Evolutionary conservation across 2,329 filamentous ascomycete species (phyloP).

Genomic region (Clonostachys sp.): DNA sequence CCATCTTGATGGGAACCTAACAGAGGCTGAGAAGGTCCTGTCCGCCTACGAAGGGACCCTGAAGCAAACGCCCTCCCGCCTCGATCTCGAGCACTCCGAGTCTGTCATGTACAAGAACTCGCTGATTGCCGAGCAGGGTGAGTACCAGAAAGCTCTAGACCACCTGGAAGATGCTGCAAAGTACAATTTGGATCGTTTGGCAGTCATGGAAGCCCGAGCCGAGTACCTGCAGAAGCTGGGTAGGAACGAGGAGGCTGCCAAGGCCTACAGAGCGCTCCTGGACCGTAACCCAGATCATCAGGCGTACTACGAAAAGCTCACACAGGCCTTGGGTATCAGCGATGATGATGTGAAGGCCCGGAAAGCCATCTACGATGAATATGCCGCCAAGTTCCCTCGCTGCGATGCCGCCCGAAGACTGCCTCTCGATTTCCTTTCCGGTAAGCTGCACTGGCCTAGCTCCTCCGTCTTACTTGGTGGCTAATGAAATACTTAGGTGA

Average conservation of each 20-base stretch:
- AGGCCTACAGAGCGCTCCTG: conserved; percentile 75
- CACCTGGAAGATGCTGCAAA: conserved; percentile 78
- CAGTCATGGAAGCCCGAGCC: conserved; percentile 80
- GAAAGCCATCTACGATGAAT: conserved; percentile 71
- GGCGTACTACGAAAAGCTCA: conserved; percentile 76
- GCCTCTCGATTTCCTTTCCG: conserved; percentile 83
- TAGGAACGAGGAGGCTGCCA: conserved; percentile 70
- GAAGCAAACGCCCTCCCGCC: conserved; percentile 70
- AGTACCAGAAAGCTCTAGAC: conserved; percentile 77
- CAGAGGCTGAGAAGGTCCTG: conserved; percentile 85
- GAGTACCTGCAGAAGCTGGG: conserved; percentile 77
- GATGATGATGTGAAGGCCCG: conserved; percentile 55
- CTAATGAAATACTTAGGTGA: conserved; percentile 49
- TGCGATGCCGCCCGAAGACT: conserved; percentile 82
- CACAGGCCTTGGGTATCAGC: conserved; percentile 60
- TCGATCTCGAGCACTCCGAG: conserved; percentile 90
- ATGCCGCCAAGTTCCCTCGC: conserved; percentile 74
- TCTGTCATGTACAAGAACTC: conserved; percentile 92
- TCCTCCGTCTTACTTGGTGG: not conserved
- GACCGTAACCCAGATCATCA: conserved; percentile 87
- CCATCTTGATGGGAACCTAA: conserved; percentile 81
- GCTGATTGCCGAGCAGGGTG: conserved; percentile 86
- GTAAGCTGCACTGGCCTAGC: conserved; percentile 28
- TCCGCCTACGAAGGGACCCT: conserved; percentile 91
- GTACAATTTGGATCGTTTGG: conserved; percentile 75